phyloP scores from a whole-genome alignment of 805 yeast species.

The Metschnikowia continentalis region DNA sequence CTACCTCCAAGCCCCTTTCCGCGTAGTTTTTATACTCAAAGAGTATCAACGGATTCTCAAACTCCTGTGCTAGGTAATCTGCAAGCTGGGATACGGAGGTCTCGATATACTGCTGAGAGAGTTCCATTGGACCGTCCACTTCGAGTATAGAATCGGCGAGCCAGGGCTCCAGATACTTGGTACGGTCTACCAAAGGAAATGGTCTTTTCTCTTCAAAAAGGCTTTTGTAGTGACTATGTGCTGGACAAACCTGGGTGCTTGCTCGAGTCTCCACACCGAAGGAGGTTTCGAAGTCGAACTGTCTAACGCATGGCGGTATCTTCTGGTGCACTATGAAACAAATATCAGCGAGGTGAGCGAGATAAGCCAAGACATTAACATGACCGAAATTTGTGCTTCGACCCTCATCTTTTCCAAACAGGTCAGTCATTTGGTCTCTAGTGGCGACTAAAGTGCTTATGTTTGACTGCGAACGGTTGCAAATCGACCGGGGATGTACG shows the following conservation, averaged over 20 bases:
- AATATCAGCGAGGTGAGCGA: background rate
- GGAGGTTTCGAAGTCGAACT: conserved; percentile 12
- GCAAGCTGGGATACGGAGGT: background rate
- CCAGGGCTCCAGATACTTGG: background rate
- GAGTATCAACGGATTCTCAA: background rate
- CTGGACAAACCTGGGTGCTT: conserved; percentile 8
- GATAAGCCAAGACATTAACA: conserved; percentile 1
- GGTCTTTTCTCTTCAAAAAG: conserved; percentile 3
- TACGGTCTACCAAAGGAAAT: background rate
- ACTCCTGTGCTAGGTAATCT: background rate
- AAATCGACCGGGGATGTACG: background rate
- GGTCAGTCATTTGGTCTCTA: background rate
- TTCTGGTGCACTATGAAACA: conserved; percentile 7
- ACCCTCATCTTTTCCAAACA: background rate
- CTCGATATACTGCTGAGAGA: background rate
- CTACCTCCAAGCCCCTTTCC: background rate
- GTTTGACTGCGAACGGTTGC: conserved; percentile 6
- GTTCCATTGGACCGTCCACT: background rate
- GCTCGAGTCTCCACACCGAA: conserved; percentile 4
- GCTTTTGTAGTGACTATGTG: conserved; percentile 7
- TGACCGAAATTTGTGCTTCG: background rate
- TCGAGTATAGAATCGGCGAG: background rate
- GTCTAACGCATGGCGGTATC: conserved; percentile 9
- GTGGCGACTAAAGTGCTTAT: background rate
- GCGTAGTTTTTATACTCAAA: background rate